A percentile compares a stretch with the other conserved stretches of the same genome.
Evolutionary conservation across 1,284 basidiomycete genomes (phyloP).

Genomic region (Moniliella sp.): DNA sequence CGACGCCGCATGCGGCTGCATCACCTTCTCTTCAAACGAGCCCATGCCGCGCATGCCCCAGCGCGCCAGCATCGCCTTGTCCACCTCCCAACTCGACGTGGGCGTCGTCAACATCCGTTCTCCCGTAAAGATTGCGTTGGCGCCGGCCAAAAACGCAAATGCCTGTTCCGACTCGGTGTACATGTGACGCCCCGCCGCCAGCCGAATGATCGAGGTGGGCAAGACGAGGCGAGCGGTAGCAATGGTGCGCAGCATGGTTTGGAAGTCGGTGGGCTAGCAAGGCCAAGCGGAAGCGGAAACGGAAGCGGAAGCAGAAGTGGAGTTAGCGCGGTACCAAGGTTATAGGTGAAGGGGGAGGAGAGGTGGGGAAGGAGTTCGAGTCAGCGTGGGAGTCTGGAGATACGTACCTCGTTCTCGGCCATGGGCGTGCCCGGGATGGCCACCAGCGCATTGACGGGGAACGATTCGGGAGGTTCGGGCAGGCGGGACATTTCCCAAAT

Average conservation of each 20-base stretch:
- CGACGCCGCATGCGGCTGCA: background rate
- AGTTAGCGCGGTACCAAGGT: too few relatives aligned
- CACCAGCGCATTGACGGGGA: conserved; percentile 79
- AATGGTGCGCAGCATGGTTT: conserved; percentile 73
- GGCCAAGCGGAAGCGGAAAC: background rate
- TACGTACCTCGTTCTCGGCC: conserved; percentile 40
- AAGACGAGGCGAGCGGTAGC: conserved; percentile 80
- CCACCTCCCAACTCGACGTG: conserved; percentile 44
- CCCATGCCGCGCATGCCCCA: conserved; percentile 82
- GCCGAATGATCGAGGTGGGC: conserved; percentile 71
- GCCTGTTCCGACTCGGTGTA: conserved; percentile 78
- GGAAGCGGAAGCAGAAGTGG: too few relatives aligned
- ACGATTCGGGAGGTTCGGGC: conserved; percentile 85
- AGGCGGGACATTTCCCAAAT: conserved; percentile 78
- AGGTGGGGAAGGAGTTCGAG: too few relatives aligned
- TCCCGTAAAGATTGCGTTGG: conserved; percentile 92
- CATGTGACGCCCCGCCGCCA: conserved; percentile 77
- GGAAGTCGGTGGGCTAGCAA: conserved; percentile 39
- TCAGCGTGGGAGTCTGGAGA: too few relatives aligned
- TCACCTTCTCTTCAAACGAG: conserved; percentile 41
- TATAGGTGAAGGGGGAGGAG: too few relatives aligned
- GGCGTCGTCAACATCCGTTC: conserved; percentile 93
- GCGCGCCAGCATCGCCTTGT: conserved; percentile 74
- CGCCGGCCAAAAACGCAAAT: conserved; percentile 95
- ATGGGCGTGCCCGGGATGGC: conserved; percentile 44